Base-by-base conservation (phyloP, 345 rosid genomes). In the Brassica incana region DNA sequence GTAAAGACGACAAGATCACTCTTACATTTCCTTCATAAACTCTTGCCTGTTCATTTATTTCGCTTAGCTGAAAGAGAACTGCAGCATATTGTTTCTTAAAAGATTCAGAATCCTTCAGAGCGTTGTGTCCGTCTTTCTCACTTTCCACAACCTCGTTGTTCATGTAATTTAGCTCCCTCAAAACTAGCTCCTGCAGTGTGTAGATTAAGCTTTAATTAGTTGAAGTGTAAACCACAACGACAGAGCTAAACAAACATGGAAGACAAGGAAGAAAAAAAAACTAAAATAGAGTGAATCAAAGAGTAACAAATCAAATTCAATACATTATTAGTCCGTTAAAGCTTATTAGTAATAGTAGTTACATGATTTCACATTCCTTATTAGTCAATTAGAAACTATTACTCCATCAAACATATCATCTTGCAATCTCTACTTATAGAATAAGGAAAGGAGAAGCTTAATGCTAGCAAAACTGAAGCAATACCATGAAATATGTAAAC, bases 81-180 rank as follows among this genome's bases (percentile, higher is more conserved):
- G 97, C 92, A 72, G 94, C 97, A 82, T 91, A 90, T 70, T 90
- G 89, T 85, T 90, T 91, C 87, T 86, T 88, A 77, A 90, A 90
- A 75, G 83, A 76, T 81, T 90, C 92, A 52, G 91, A 88, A 72
- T 86, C 91, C 85, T 87, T 88, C 11, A 86, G 73, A 62, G 86
- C 76, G 71, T 79, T 85, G 75, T 85, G 82, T 48, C 86, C 88
- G 62, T 80, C 87, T 60, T 87, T 88, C 81, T 88, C 90, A 77
- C 83, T 86, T 84, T 87, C 92, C 77, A 85, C 67, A 73, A 87
- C 84, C 78, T 86, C 92, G 56, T 86, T 87, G 77, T 91, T 87
- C 92, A 91, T 85, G 79, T 78, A 84, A 79, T 84, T 90, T 74
- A 91, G 84, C 84, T 90, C 92, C 74, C 87, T 88, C 79, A 90